Evolutionary conservation across 352 stramenopile genomes (phyloP), one percentile per base, ranked within the genome.

Genomic region (Halophytophthora batemanensis): DNA sequence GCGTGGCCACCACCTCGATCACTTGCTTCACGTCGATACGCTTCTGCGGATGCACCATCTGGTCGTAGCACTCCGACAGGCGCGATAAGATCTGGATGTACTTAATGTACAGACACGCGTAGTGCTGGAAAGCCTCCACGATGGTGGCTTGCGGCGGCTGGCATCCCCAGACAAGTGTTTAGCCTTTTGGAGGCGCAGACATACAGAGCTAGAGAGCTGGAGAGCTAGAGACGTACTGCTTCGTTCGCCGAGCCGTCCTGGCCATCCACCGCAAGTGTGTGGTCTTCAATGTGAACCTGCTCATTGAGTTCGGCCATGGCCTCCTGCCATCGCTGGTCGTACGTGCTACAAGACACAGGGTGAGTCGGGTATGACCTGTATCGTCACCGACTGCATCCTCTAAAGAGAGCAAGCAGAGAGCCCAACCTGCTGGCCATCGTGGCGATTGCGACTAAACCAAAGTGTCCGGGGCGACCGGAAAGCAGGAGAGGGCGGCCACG

Each of bases 1-100:
- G 74, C 13, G 77, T 87, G 18, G 96, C 96, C 7, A 98, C 91
- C 33, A 96, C 73, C 57, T 98, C 90, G 35, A 97, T 85, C 57
- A 93, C 78, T 52, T 91, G 81, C 59, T 96, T 95, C 21, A 98
- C 88, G 59, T 97, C 88, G 43, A 97, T 83, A 31, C 93, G 88
- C 58, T 98, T 98, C 54, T 98, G 94, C 15, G 90, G 91, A 50
- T 98, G 94, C 41, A 97, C 82, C 72, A 96, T 97, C 69, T 87
- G 77, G 47, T 98, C 90, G 68, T 97, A 97, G 63, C 87, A 97
- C 47, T 86, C 78, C 25, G 95, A 68, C 42, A 98, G 69, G 2
- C 86, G 82, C 28, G 77, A 81, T 47, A 98, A 78, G 53, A 98
- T 96, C 62, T 98, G 84, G 42, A 94, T 78, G 60, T 96, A 97